Evolutionary conservation across 345 rosid species (phyloP).

Genomic region (Litchi chinensis): DNA sequence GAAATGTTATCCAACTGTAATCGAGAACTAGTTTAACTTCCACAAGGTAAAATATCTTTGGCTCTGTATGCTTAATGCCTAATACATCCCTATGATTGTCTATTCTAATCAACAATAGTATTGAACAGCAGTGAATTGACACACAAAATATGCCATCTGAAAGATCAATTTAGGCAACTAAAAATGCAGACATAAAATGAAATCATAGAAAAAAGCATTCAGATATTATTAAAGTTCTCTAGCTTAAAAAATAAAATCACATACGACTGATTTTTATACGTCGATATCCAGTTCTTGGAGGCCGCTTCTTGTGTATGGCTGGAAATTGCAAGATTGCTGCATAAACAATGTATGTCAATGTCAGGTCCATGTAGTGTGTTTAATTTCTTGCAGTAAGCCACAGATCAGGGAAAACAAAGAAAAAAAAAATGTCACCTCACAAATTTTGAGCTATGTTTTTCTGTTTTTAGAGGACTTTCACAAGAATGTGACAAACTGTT

Average conservation of each 20-base stretch:
- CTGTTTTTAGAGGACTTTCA: neutral
- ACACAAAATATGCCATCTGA: neutral
- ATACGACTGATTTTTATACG: conserved; percentile 84
- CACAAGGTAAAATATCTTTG: neutral
- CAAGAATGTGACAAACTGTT: neutral
- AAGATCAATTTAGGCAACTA: neutral
- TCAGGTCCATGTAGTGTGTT: conserved; percentile 25
- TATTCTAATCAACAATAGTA: neutral
- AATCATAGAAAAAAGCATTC: neutral
- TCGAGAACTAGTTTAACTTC: neutral
- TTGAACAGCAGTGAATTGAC: neutral
- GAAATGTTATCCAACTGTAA: neutral
- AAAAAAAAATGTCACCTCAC: neutral
- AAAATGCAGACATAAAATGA: neutral
- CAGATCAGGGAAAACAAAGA: neutral
- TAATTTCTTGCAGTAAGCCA: neutral
- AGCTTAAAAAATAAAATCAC: conserved; percentile 25
- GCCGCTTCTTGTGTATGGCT: conserved; percentile 69
- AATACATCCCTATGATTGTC: neutral
- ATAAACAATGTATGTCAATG: conserved; percentile 21
- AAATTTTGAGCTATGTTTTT: neutral
- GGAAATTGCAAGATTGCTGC: conserved; percentile 96
- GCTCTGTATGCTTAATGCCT: conserved; percentile 3
- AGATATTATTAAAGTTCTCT: neutral
- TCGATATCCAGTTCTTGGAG: conserved; percentile 78